Conservation (phyloP, 2,329 filamentous ascomycete genomes). For the Cytospora paraplurivora region DNA sequence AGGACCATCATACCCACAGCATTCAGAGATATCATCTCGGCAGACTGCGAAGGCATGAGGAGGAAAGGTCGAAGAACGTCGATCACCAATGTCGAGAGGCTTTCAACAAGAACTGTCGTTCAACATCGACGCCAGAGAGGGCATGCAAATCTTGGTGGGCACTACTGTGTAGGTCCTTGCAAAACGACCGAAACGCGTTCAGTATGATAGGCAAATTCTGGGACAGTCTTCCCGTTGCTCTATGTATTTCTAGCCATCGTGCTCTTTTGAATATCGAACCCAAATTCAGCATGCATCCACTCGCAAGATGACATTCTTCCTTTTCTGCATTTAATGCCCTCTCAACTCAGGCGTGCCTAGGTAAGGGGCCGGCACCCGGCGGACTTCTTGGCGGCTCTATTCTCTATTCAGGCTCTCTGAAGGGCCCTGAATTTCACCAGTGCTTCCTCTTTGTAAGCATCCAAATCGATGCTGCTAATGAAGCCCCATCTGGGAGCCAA, state of each 20-base stretch:
- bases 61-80: neutral
- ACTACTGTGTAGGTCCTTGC: no score
- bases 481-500: conserved; percentile 27
- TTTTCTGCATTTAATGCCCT: no score
- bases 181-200: no score
- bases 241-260: no score
- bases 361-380: neutral
- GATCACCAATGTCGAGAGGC: neutral
- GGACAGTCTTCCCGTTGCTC: no score
- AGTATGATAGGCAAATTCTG: no score
- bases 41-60: neutral
- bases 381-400: neutral
- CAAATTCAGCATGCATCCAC: no score
- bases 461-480: conserved; percentile 20
- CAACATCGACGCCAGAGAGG: neutral
- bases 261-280: no score
- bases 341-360: no score
- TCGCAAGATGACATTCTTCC: no score
- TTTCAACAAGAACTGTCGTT: neutral
- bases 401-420: neutral
- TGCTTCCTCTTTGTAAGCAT: conserved; percentile 22
- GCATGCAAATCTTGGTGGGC: neutral
- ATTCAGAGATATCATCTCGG: conserved; percentile 3
- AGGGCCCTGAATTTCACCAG: conserved; percentile 20
- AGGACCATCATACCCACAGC: neutral